These are phyloP conservation scores for Boletus rubropictus DNA, from an alignment of 768 basidiomycete species.

Conservation along the genomic window DNA sequence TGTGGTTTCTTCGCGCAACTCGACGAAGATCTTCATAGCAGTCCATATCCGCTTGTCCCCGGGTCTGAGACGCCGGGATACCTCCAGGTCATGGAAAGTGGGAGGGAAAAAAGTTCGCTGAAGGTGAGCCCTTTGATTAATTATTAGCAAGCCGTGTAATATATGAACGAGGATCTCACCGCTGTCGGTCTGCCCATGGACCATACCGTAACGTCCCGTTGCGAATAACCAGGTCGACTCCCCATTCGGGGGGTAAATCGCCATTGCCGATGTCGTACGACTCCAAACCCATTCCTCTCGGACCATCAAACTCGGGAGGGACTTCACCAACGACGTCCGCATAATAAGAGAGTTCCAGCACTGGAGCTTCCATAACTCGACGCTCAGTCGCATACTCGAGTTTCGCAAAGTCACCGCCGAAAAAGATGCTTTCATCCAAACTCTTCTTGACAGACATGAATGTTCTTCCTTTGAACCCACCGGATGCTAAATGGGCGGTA, in stretches of 20 bases:
- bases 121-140: slow-evolving; percentile 51
- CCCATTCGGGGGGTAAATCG: slow-evolving; percentile 88
- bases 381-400: slow-evolving; percentile 87
- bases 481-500: slow-evolving; percentile 4
- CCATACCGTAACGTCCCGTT: slow-evolving; percentile 80
- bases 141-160: slow-evolving; percentile 2
- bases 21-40: slow-evolving; percentile 71
- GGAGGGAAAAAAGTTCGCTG: slow-evolving; percentile 83
- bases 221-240: slow-evolving; percentile 75
- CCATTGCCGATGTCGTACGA: slow-evolving; percentile 78
- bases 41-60: slow-evolving; percentile 85
- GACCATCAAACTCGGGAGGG: slow-evolving; percentile 35
- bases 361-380: slow-evolving; percentile 70
- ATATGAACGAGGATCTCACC: slow-evolving; percentile 38
- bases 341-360: slow-evolving; percentile 81
- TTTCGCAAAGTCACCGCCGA: slow-evolving; percentile 49
- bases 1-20: slow-evolving; percentile 70
- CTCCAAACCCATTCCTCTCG: slow-evolving; percentile 34
- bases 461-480: slow-evolving; percentile 1
- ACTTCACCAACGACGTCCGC: slow-evolving; percentile 78
- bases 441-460: slow-evolving; percentile 21
- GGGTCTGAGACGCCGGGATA: slow-evolving; percentile 54
- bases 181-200: slow-evolving; percentile 94
- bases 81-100: slow-evolving; percentile 57
- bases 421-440: slow-evolving; percentile 48